A percentile compares a stretch with the other conserved stretches of the same genome.
These are phyloP conservation scores for Begonia fuchsioides DNA, from an alignment of 306 rosid genomes.

Conservation along the genomic window DNA sequence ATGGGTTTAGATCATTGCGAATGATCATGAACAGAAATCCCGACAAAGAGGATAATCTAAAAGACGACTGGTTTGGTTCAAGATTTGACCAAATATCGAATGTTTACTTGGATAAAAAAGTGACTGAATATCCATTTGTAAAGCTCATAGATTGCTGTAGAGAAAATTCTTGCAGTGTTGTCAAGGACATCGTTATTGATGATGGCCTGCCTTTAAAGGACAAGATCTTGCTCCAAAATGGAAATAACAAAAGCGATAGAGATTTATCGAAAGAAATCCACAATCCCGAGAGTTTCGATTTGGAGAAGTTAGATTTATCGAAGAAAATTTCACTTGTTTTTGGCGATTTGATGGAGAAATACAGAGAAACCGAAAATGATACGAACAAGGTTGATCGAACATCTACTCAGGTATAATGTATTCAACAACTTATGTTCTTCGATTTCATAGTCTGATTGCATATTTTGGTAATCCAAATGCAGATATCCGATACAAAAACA, in stretches of 20 bases:
- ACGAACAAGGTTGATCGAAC: too few relatives aligned
- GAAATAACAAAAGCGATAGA: constrained; percentile 11
- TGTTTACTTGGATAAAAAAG: constrained; percentile 36
- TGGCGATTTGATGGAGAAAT: constrained; percentile 11
- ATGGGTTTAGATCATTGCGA: neutral
- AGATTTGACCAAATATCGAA: constrained; percentile 15
- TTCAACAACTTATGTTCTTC: too few relatives aligned
- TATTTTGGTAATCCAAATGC: neutral
- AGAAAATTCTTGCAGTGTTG: constrained; percentile 32
- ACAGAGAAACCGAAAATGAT: neutral
- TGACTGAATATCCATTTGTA: constrained; percentile 39
- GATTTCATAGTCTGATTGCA: neutral
- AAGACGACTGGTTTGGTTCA: neutral
- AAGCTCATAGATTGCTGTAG: constrained; percentile 28
- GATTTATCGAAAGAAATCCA: constrained; percentile 13
- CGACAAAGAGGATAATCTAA: neutral
- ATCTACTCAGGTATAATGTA: too few relatives aligned
- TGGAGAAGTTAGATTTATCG: constrained; percentile 5
- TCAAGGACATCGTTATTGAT: constrained; percentile 80
- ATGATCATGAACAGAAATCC: neutral
- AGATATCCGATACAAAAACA: constrained; percentile 12
- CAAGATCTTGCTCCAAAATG: constrained; percentile 32
- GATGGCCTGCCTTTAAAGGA: constrained; percentile 40
- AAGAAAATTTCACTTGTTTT: constrained; percentile 9
- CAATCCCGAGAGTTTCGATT: constrained; percentile 11